A percentile compares a stretch with the other conserved stretches of the same genome.
Conservation (phyloP, 2,329 filamentous ascomycete species). For the Fusarium sp. region DNA sequence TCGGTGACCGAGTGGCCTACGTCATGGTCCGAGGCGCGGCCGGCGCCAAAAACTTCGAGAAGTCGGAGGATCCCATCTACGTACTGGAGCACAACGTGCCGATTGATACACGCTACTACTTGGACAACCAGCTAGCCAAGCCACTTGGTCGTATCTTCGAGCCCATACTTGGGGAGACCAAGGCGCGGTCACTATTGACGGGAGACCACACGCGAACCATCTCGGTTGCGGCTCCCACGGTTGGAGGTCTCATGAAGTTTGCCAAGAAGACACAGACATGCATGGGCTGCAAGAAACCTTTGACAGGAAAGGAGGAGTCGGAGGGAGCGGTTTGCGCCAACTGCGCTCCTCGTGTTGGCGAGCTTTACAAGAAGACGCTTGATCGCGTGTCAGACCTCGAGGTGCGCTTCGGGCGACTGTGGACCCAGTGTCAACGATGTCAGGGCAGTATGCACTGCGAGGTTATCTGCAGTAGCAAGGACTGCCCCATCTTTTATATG, state of each 20-base stretch:
- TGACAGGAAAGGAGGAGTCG: conserved; percentile 80
- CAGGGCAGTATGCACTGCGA: conserved; percentile 98
- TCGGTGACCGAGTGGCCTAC: conserved; percentile 97
- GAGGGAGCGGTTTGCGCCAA: conserved; percentile 88
- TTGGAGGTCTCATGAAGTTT: conserved; percentile 98
- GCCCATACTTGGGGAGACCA: conserved; percentile 93
- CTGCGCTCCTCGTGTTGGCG: conserved; percentile 84
- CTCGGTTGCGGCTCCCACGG: conserved; percentile 86
- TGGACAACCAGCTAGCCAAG: conserved; percentile 97
- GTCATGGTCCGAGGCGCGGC: conserved; percentile 94
- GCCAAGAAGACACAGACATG: conserved; percentile 97
- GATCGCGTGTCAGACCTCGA: conserved; percentile 91
- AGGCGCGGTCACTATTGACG: conserved; percentile 83
- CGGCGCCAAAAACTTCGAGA: conserved; percentile 94
- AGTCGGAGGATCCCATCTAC: conserved; percentile 95
- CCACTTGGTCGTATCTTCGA: conserved; percentile 96
- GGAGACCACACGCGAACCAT: conserved; percentile 97
- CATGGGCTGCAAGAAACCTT: conserved; percentile 98
- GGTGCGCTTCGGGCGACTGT: conserved; percentile 88
- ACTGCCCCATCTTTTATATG: conserved; percentile 99
- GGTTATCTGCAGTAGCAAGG: conserved; percentile 94
- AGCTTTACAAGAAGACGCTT: conserved; percentile 92
- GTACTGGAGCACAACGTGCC: conserved; percentile 97
- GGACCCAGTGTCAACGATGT: conserved; percentile 98
- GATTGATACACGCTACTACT: conserved; percentile 97